phyloP scores from a whole-genome alignment of 306 rosid species.

The Canavalia ensiformis region DNA sequence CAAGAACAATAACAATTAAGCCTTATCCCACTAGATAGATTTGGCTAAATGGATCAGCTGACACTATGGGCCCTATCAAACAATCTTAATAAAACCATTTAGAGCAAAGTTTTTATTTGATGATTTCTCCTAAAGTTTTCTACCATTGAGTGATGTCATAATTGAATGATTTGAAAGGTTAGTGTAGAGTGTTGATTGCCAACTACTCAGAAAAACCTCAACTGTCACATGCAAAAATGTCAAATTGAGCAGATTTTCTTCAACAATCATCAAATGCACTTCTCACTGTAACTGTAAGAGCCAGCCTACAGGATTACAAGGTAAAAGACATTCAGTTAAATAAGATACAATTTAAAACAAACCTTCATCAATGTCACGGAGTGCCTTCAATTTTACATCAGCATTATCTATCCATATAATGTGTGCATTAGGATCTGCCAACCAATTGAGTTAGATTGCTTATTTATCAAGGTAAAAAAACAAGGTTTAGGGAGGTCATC shows the following conservation, averaged over 20 bases:
- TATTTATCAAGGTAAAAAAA: slow-evolving; percentile 30
- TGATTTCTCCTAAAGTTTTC: background rate
- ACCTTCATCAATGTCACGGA: slow-evolving; percentile 82
- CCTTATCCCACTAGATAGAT: slow-evolving; percentile 8
- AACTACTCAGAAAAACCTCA: slow-evolving; percentile 4
- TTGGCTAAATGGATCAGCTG: background rate
- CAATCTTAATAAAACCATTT: background rate
- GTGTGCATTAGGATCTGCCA: slow-evolving; percentile 93
- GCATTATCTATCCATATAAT: slow-evolving; percentile 87
- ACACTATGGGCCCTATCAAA: background rate
- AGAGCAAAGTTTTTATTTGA: background rate
- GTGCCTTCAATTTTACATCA: slow-evolving; percentile 79
- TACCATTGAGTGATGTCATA: slow-evolving; percentile 10
- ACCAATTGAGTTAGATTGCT: slow-evolving; percentile 27
- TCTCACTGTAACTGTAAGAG: background rate
- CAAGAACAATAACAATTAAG: slow-evolving; percentile 11
- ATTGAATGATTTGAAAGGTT: background rate
- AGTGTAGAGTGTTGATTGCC: background rate
- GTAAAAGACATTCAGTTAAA: background rate
- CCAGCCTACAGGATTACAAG: slow-evolving; percentile 32
- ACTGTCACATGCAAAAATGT: slow-evolving; percentile 10
- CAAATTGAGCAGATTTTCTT: slow-evolving; percentile 14
- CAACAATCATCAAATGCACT: slow-evolving; percentile 31
- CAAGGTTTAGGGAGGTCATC: background rate
- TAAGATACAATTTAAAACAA: slow-evolving; percentile 33